Evolutionary conservation across 805 yeast genomes (phyloP), one percentile per base, ranked within the genome.

Genomic region (Candida ficus): DNA sequence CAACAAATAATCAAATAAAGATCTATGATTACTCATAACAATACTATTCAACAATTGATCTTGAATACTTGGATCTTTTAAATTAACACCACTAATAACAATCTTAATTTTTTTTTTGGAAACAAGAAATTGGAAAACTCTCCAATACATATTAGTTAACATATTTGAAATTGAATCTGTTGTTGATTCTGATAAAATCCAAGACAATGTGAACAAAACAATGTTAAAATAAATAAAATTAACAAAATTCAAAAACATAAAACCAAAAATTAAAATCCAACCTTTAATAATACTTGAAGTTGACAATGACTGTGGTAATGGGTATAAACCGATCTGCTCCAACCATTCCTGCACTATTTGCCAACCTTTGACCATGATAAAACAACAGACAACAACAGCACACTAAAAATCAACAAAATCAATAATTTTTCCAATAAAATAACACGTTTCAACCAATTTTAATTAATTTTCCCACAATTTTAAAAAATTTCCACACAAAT

Each of bases 1-100:
- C 18, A 82, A 61, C 17, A 79, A 52, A 56, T 80, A 78, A 57
- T 88, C 96, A 12, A 77, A 73, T 8, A 82, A 50, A 0, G 93
- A 80, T 37, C 69, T 68, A 56, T 88, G 96, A 52, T 87, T 88
- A 37, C 76, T 61, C 36, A 63, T 23, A 42, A 65, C 37, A 40
- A 58, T 20, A 38, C 71, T 71, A 23, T 60, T 52, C 42, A 64
- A 65, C 36, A 65, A 44, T 4, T 50, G 42, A 6, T 46, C 46
- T 26, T 46, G 50, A 8, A 36, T 33, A 11, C 29, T 43, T n/a
- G 46, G 46, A 21, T 53, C 55, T 29, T 45, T 49, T 37, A 54
- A 47, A 31, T 56, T 50, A 7, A 54, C 26, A 2, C 59, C 61
- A 19, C 53, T 46, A n/a, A 55, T 48, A 10, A 53, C 52, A 21